Evolutionary conservation across 495 filamentous ascomycete genomes (phyloP).

Genomic region (Penicillium canescens): DNA sequence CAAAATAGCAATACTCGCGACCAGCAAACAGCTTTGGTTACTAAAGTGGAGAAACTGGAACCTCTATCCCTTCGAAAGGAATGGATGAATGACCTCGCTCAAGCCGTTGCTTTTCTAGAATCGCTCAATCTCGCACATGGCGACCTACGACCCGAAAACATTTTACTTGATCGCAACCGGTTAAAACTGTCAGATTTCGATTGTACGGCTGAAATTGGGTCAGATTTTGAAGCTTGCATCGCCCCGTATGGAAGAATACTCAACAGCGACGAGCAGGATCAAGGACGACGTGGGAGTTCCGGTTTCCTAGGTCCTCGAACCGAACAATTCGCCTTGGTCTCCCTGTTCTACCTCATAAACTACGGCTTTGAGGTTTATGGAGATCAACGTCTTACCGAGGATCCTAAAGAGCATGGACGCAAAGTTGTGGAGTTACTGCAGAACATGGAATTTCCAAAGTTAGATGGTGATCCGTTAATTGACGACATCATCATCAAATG

Average conservation of each 20-base stretch:
- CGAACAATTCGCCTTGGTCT: slow-evolving; percentile 41
- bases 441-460: slow-evolving; percentile 35
- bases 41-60: slow-evolving; percentile 31
- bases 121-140: slow-evolving; percentile 38
- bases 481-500: slow-evolving; percentile 39
- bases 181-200: slow-evolving; percentile 31
- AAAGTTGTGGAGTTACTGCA: slow-evolving; percentile 35
- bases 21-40: slow-evolving; percentile 23
- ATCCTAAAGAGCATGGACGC: slow-evolving; percentile 37
- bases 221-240: slow-evolving; percentile 26
- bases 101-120: slow-evolving; percentile 40
- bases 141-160: slow-evolving; percentile 32
- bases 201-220: slow-evolving; percentile 22
- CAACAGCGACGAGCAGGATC: slow-evolving; percentile 17
- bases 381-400: slow-evolving; percentile 32
- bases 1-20: slow-evolving; percentile 9
- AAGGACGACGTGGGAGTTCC: slow-evolving; percentile 22
- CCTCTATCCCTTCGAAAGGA: slow-evolving; percentile 27
- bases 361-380: slow-evolving; percentile 42
- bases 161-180: slow-evolving; percentile 26
- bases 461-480: slow-evolving; percentile 33
- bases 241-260: slow-evolving; percentile 27
- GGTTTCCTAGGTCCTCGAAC: slow-evolving; percentile 32
- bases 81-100: slow-evolving; percentile 40
- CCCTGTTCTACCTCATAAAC: slow-evolving; percentile 39